Conservation (phyloP, 2,329 filamentous ascomycete species). For the Apiospora marii region DNA sequence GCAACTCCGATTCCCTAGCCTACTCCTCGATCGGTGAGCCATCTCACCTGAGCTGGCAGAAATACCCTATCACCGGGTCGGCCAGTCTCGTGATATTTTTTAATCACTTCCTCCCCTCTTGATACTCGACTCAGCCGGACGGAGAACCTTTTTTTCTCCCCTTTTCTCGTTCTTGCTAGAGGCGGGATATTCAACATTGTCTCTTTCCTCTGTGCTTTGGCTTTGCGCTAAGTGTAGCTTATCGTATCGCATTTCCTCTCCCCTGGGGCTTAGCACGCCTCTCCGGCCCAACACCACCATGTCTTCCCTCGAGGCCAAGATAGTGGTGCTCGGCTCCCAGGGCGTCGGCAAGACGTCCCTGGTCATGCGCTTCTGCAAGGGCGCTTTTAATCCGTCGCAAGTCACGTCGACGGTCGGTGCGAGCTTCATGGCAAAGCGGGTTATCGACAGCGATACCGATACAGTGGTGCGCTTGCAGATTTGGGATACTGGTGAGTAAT, state of each 20-base stretch:
- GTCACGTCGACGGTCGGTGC: constrained; percentile 78
- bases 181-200: neutral
- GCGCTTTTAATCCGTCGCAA: constrained; percentile 71
- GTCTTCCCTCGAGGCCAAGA: constrained; percentile 80
- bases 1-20: constrained; percentile 5
- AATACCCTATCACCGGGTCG: constrained; percentile 11
- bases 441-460: constrained; percentile 83
- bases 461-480: constrained; percentile 92
- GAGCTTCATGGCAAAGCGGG: constrained; percentile 80
- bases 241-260: constrained; percentile 8
- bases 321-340: constrained; percentile 81
- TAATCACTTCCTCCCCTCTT: neutral
- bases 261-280: constrained; percentile 14
- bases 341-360: constrained; percentile 83
- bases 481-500: constrained; percentile 80
- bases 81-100: constrained; percentile 9
- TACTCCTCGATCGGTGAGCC: constrained; percentile 8
- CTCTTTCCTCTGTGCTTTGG: neutral
- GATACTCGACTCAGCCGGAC: neutral
- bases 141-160: neutral
- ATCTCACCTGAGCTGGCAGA: constrained; percentile 12
- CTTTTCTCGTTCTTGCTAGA: neutral
- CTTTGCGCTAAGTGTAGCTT: constrained; percentile 15
- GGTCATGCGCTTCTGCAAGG: constrained; percentile 78
- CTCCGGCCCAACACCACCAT: constrained; percentile 35